These are phyloP conservation scores for Silene latifolia DNA, from an alignment of 148 eudicot genomes.

Conservation along the genomic window DNA sequence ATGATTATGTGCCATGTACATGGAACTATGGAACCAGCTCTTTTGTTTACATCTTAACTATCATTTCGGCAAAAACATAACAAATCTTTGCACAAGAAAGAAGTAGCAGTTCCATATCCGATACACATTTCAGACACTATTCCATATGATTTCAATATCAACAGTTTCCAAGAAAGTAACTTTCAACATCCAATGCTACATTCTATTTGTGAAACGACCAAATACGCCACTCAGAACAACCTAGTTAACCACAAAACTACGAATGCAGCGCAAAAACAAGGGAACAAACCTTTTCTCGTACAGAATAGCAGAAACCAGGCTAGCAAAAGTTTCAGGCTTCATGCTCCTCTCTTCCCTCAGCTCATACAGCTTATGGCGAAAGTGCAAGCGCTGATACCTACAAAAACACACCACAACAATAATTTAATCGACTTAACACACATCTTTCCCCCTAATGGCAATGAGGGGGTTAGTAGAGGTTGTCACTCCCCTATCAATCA, in stretches of 20 bases:
- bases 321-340: conserved; percentile 98
- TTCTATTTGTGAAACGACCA: neutral
- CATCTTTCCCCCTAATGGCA: neutral
- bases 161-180: neutral
- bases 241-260: neutral
- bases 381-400: conserved; percentile 80
- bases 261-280: neutral
- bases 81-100: neutral
- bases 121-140: neutral
- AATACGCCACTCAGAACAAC: neutral
- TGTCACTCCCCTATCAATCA: neutral
- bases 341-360: conserved; percentile 95
- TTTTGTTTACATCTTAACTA: neutral
- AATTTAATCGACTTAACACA: neutral
- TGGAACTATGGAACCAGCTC: neutral
- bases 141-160: neutral
- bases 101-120: neutral
- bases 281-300: conserved; percentile 88
- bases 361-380: conserved; percentile 83
- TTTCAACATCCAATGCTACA: neutral
- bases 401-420: neutral
- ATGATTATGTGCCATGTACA: neutral
- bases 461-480: neutral
- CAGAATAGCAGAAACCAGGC: conserved; percentile 90
- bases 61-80: neutral